Evolutionary conservation across 306 rosid genomes (phyloP).

Genomic region (Glycine latifolia): DNA sequence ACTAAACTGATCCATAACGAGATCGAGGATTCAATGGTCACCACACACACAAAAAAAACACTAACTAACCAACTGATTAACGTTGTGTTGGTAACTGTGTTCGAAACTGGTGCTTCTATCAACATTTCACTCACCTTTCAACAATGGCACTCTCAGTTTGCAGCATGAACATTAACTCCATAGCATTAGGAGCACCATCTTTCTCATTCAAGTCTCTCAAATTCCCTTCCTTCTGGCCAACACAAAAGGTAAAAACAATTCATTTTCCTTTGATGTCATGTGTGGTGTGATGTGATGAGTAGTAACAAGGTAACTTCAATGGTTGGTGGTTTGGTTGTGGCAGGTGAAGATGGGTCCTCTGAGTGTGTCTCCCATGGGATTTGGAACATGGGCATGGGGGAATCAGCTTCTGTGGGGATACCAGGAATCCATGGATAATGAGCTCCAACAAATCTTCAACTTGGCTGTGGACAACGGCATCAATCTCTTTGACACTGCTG

Average conservation of each 20-base stretch:
- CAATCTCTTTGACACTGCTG: constrained; percentile 94
- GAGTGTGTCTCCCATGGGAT: constrained; percentile 93
- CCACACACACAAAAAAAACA: constrained; percentile 32
- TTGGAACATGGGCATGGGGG: constrained; percentile 99
- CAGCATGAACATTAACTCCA: constrained; percentile 44
- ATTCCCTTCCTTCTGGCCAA: constrained; percentile 77
- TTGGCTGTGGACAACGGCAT: constrained; percentile 78
- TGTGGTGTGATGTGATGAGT: too few species aligned
- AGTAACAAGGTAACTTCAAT: neutral
- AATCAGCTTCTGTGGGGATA: constrained; percentile 95
- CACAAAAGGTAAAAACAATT: constrained; percentile 72
- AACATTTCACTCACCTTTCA: neutral
- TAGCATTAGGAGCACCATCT: constrained; percentile 47
- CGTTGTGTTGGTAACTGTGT: neutral
- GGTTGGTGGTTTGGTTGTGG: constrained; percentile 1
- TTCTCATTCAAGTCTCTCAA: constrained; percentile 65
- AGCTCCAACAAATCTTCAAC: constrained; percentile 81
- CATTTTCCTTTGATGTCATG: neutral
- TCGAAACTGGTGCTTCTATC: neutral
- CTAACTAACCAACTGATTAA: neutral
- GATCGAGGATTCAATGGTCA: constrained; percentile 13
- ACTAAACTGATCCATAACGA: constrained; percentile 25
- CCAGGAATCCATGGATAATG: constrained; percentile 81
- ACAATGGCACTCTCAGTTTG: constrained; percentile 63
- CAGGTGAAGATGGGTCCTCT: constrained; percentile 91